A percentile compares a stretch with the other conserved stretches of the same genome.
Conservation (phyloP, 1,139 yeast species). For the Debaryomyces nepalensis region DNA sequence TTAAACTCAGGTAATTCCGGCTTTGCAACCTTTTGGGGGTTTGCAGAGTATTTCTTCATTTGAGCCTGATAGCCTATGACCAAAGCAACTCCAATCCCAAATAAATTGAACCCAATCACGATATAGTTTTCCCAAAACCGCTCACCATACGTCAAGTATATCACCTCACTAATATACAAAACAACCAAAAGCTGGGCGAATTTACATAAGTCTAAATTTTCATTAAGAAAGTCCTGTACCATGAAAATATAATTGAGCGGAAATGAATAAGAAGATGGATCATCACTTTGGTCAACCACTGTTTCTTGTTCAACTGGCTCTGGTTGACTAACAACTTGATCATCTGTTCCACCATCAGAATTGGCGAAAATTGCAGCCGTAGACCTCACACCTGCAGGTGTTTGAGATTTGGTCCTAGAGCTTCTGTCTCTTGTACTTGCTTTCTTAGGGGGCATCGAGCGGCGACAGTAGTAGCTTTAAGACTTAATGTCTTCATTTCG, state of each 20-base stretch:
- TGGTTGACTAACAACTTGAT: conserved; percentile 12
- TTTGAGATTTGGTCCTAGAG: not conserved
- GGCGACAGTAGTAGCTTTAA: not conserved
- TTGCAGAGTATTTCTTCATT: conserved; percentile 21
- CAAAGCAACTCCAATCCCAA: conserved; percentile 39
- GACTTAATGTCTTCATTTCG: no score
- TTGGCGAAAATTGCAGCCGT: conserved; percentile 23
- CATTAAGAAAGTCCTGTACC: conserved; percentile 47
- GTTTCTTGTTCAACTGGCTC: conserved; percentile 13
- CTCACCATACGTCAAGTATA: conserved; percentile 30
- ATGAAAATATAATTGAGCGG: conserved; percentile 36
- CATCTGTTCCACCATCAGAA: conserved; percentile 17
- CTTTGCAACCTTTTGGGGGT: conserved; percentile 18
- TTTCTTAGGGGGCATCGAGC: conserved; percentile 13
- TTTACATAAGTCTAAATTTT: conserved; percentile 34
- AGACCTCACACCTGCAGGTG: conserved; percentile 18
- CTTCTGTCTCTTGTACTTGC: conserved; percentile 9
- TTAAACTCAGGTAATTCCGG: conserved; percentile 46
- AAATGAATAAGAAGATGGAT: conserved; percentile 27
- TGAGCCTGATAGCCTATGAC: conserved; percentile 33
- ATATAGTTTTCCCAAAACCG: conserved; percentile 26
- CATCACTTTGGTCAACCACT: conserved; percentile 20
- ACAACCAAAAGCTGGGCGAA: conserved; percentile 41
- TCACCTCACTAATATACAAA: conserved; percentile 36
- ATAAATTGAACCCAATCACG: conserved; percentile 38